Percentiles rank a stretch among this genome's conserved stretches.
phyloP scores from a whole-genome alignment of 1,139 yeast species.

The Blastobotrys aristatus region DNA sequence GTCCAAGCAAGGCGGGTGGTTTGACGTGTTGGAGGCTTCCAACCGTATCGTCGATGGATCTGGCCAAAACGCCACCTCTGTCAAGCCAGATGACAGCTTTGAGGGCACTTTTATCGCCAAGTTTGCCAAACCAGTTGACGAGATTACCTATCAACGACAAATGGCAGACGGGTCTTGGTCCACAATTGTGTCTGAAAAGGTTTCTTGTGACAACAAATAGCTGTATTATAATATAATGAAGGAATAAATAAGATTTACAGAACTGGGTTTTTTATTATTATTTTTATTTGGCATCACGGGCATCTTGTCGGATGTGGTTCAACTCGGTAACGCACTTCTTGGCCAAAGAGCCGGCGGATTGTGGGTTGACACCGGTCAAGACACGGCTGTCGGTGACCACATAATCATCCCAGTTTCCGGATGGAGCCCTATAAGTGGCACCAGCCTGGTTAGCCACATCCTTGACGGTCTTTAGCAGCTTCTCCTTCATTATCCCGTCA shows the following conservation, averaged over 20 bases:
- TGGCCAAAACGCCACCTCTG: background rate
- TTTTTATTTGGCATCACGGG: background rate
- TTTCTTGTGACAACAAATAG: background rate
- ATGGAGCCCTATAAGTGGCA: constrained; percentile 44
- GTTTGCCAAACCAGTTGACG: background rate
- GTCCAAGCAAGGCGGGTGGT: background rate
- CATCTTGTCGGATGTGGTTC: constrained; percentile 1
- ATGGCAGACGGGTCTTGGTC: background rate
- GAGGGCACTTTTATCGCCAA: background rate
- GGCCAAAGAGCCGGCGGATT: constrained; percentile 39
- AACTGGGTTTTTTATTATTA: background rate
- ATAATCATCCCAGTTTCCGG: constrained; percentile 50
- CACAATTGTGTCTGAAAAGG: background rate
- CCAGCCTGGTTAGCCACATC: constrained; percentile 40
- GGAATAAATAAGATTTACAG: too few species aligned
- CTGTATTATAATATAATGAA: too few species aligned
- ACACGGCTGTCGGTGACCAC: constrained; percentile 50
- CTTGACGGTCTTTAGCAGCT: constrained; percentile 32
- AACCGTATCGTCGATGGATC: background rate
- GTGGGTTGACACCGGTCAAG: constrained; percentile 62
- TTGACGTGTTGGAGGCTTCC: background rate
- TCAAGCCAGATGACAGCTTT: background rate
- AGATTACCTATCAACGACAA: background rate
- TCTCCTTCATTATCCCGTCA: constrained; percentile 35
- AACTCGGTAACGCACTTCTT: constrained; percentile 5